Conservation (phyloP, 2,329 filamentous ascomycete genomes). For the Claviceps sp. region DNA sequence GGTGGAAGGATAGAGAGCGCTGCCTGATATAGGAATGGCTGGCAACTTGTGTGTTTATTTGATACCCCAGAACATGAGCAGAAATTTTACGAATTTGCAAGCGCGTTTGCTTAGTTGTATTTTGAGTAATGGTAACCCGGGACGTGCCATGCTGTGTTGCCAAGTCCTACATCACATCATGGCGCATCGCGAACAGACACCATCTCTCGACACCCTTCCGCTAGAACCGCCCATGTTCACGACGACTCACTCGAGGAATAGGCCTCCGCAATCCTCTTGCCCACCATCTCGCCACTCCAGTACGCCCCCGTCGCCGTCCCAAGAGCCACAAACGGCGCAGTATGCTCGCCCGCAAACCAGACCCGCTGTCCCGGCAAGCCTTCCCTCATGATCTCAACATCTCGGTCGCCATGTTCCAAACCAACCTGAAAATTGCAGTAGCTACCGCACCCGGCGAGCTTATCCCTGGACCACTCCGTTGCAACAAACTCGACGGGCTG, state of each 20-base stretch:
- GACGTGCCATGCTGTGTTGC: not conserved
- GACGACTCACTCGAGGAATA: conserved; percentile 26
- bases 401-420: conserved; percentile 52
- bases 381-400: conserved; percentile 52
- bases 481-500: conserved; percentile 49
- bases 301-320: conserved; percentile 86
- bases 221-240: not conserved
- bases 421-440: conserved; percentile 80
- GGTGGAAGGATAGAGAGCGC: not conserved
- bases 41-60: not conserved
- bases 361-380: conserved; percentile 54
- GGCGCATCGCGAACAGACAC: not conserved
- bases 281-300: conserved; percentile 77
- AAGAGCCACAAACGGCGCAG: conserved; percentile 75
- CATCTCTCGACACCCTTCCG: not conserved
- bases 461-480: conserved; percentile 67
- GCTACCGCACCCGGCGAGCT: conserved; percentile 66
- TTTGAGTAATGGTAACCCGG: not conserved
- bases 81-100: not conserved
- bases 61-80: not conserved
- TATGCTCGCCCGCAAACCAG: conserved; percentile 87
- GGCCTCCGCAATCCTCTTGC: conserved; percentile 43
- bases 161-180: too few relatives aligned
- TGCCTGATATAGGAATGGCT: not conserved
- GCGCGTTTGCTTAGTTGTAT: not conserved